phyloP scores from a whole-genome alignment of 73 alveolate genomes.

The Paramecium sonneborni region DNA sequence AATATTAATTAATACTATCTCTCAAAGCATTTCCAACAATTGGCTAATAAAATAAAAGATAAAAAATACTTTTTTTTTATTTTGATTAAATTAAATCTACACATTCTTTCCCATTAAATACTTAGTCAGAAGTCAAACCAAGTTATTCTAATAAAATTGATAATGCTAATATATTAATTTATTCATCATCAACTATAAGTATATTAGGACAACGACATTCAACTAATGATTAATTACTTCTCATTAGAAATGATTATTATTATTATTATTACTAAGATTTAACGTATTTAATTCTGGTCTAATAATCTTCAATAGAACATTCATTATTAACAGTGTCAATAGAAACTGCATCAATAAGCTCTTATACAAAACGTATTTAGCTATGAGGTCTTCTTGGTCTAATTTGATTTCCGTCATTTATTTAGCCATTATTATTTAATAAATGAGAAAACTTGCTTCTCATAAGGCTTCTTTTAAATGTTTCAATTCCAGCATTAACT shows the following conservation, averaged over 20 bases:
- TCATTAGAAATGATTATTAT: background rate
- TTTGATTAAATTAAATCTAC: background rate
- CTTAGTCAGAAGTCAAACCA: background rate
- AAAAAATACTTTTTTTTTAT: background rate
- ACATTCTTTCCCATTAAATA: slow-evolving; percentile 48
- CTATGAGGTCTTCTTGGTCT: background rate
- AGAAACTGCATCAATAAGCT: background rate
- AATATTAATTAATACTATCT: slow-evolving; percentile 1
- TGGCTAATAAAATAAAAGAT: background rate
- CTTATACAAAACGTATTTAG: background rate
- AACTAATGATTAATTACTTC: background rate
- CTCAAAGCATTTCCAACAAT: background rate
- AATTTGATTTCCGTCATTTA: background rate
- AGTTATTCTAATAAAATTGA: background rate
- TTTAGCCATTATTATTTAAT: background rate
- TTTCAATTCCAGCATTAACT: background rate
- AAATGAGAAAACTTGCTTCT: background rate
- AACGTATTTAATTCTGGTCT: background rate
- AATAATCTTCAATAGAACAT: background rate
- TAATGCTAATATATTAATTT: slow-evolving; percentile 40
- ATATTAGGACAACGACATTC: slow-evolving; percentile 4
- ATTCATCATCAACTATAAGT: slow-evolving; percentile 40
- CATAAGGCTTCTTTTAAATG: background rate
- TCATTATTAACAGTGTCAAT: background rate
- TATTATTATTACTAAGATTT: background rate